phyloP scores from a whole-genome alignment of 352 stramenopile species.

The Phytophthora podocarpi region DNA sequence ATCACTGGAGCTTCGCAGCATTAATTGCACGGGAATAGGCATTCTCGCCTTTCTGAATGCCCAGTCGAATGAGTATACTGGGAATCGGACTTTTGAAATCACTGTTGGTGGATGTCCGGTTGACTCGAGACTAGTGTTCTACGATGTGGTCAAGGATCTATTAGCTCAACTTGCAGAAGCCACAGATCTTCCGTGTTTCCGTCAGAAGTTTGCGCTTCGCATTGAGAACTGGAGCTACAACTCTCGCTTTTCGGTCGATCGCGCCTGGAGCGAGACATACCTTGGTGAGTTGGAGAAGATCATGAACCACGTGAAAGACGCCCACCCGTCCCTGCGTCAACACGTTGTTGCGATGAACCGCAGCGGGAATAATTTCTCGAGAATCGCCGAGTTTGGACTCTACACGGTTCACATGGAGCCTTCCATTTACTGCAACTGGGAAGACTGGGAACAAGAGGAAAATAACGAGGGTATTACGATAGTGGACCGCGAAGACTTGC shows the following conservation, averaged over 20 bases:
- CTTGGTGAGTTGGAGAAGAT: conserved; percentile 3
- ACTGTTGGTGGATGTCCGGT: conserved; percentile 23
- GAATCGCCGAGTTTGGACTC: conserved; percentile 26
- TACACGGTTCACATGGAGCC: conserved; percentile 3
- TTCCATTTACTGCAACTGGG: conserved; percentile 12
- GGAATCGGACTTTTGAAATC: conserved; percentile 38
- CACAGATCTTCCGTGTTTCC: neutral
- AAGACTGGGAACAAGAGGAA: conserved; percentile 19
- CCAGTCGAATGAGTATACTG: conserved; percentile 24
- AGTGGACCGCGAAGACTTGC: conserved; percentile 4
- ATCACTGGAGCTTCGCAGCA: conserved; percentile 32
- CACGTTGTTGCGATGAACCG: conserved; percentile 15
- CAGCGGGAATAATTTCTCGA: conserved; percentile 1
- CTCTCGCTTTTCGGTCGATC: conserved; percentile 10
- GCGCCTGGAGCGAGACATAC: conserved; percentile 12
- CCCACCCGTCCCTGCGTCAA: conserved; percentile 13
- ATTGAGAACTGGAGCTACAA: conserved; percentile 23
- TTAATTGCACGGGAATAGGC: conserved; percentile 40
- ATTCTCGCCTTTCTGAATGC: conserved; percentile 41
- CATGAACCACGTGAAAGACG: conserved; percentile 18
- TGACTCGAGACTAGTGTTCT: conserved; percentile 32
- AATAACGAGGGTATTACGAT: conserved; percentile 1
- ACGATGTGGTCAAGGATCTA: conserved; percentile 21
- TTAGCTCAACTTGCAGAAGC: neutral
- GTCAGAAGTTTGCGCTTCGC: conserved; percentile 15